phyloP scores from a whole-genome alignment of 345 rosid genomes.

The Mangifera indica region DNA sequence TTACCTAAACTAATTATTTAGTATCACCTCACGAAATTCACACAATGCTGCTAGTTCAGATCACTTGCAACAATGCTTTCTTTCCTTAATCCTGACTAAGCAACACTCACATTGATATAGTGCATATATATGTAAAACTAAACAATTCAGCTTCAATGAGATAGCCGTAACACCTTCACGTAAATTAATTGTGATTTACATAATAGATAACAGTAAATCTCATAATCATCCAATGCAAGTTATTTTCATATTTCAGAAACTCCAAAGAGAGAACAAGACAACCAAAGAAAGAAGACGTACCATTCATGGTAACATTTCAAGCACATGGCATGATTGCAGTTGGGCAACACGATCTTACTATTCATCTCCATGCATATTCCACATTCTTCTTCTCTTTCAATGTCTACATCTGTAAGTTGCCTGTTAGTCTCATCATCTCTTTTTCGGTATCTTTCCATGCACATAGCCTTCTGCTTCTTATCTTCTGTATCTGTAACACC shows the following conservation, averaged over 20 bases:
- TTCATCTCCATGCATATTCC: constrained; percentile 72
- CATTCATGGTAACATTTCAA: constrained; percentile 66
- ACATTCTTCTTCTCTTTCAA: constrained; percentile 69
- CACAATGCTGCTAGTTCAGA: not conserved
- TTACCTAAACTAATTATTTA: not conserved
- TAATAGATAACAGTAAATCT: not conserved
- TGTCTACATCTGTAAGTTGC: constrained; percentile 34
- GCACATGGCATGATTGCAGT: constrained; percentile 68
- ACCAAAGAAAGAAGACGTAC: constrained; percentile 26
- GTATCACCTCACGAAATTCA: constrained; percentile 6
- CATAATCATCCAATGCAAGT: not conserved
- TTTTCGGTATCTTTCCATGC: constrained; percentile 55
- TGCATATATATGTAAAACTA: not conserved
- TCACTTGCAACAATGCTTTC: not conserved
- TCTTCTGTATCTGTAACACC: constrained; percentile 62
- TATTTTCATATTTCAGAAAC: not conserved
- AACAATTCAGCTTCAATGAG: not conserved
- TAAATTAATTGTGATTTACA: not conserved
- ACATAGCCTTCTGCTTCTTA: constrained; percentile 51
- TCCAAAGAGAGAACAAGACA: no score
- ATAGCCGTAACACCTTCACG: not conserved
- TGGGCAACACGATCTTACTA: constrained; percentile 57
- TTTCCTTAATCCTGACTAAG: not conserved
- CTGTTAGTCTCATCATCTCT: constrained; percentile 44
- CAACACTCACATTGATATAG: not conserved